Conservation (phyloP, 73 alveolate genomes). For the Tetrahymena elliotti region DNA sequence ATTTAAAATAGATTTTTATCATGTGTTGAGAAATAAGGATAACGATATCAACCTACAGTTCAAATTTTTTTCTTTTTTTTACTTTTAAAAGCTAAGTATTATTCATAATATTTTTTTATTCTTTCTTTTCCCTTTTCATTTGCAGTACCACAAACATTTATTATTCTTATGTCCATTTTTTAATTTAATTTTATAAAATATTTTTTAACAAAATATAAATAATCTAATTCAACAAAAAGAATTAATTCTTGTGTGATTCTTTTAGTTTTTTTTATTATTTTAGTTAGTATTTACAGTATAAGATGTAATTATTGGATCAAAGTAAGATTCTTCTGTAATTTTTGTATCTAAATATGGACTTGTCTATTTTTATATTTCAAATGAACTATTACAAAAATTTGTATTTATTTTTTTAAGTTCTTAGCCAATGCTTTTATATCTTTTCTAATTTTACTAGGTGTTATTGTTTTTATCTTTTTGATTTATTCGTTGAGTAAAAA, state of each 20-base stretch:
- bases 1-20: neutral
- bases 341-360: neutral
- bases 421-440: neutral
- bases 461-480: too few relatives aligned
- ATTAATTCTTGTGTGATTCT: neutral
- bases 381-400: neutral
- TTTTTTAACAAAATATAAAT: too few relatives aligned
- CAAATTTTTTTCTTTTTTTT: neutral
- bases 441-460: too few relatives aligned
- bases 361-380: neutral
- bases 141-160: too few relatives aligned
- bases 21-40: too few relatives aligned
- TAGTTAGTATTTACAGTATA: neutral
- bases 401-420: neutral
- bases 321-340: neutral
- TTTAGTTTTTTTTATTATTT: neutral
- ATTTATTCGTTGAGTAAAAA: neutral
- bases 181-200: too few relatives aligned
- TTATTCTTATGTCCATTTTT: too few relatives aligned
- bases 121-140: too few relatives aligned
- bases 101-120: too few relatives aligned
- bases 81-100: too few relatives aligned
- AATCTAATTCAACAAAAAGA: neutral
- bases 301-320: neutral
- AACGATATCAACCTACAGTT: too few relatives aligned